Evolutionary conservation across 192 early-diverging fungal genomes (phyloP), one percentile per base, ranked within the genome.

Genomic region (Podila horticola): DNA sequence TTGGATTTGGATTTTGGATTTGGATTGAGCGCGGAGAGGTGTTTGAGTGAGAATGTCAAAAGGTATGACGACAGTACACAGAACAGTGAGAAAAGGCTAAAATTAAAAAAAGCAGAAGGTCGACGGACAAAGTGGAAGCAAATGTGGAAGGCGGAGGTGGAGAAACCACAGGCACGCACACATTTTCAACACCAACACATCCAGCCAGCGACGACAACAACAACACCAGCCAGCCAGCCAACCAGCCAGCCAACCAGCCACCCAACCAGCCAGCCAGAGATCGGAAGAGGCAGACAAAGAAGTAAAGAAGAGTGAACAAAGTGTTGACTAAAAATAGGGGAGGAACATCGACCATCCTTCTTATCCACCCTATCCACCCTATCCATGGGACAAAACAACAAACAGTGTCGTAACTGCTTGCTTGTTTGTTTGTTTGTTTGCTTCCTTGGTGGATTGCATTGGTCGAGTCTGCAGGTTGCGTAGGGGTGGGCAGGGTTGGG

Each of bases 261-360:
- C 3, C 31, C 33, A 34, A 7, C 33, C 33, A 2, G 7, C 3
- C 33, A 2, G 3, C 2, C 33, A 34, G 33, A 2, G 33, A 7
- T 34, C 34, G 1, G 34, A 36, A 10, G 34, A 7, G 5, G 7
- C 33, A 41, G 9, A 45, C 59, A 61, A 30, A 30, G 12, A 12
- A 26, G 59, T 2, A 28, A 31, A 61, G 4, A 31, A 31, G 2
- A 52, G 22, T 26, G 52, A 17, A 9, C n/a, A 4, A 22, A 34
- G 33, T 20, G 13, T 20, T 52, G 52, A 55, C 52, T 55, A 55
- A 55, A 55, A 55, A 55, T 55, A 55, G 52, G 52, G 52, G 52
- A 55, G 20, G 52, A 55, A 22, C 52, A 55, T 6, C 20, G 26
- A 26, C 17, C 30, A 34, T 20, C 22, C 30, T 0, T 17, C 59